Evolutionary conservation across 495 filamentous ascomycete genomes (phyloP).

Genomic region (Pseudevernia furfuracea): DNA sequence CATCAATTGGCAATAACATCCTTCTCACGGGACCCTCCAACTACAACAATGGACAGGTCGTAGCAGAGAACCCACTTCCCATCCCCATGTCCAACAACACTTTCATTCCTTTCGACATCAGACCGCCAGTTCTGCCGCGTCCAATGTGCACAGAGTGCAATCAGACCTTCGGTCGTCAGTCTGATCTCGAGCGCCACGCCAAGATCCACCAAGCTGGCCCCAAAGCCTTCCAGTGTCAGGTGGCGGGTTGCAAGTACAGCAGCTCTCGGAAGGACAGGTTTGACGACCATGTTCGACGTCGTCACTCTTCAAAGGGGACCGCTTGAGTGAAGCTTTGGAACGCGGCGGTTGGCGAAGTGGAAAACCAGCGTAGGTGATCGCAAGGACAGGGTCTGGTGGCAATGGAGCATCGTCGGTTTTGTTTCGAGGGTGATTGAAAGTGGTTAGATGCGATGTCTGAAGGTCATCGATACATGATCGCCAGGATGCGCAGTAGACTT

Average conservation of each 20-base stretch:
- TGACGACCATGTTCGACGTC: neutral
- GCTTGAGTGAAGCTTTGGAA: too few species aligned
- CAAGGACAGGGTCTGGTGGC: too few species aligned
- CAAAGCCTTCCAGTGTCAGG: neutral
- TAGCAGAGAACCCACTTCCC: neutral
- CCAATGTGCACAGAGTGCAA: neutral
- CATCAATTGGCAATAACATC: neutral
- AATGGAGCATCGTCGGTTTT: too few species aligned
- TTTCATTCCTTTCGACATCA: neutral
- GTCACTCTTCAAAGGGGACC: neutral
- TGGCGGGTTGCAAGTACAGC: neutral
- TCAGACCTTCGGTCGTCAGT: neutral
- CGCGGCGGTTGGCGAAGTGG: too few species aligned
- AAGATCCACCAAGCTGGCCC: neutral
- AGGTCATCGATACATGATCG: too few species aligned
- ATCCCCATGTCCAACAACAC: neutral
- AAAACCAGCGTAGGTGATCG: too few species aligned
- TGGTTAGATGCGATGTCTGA: too few species aligned
- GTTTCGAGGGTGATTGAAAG: too few species aligned
- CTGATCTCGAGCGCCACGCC: conserved; percentile 4
- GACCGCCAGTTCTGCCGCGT: neutral
- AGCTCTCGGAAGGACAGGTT: conserved; percentile 13
- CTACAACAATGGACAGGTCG: neutral
- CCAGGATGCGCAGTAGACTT: too few species aligned
- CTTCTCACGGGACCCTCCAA: neutral